Percentiles rank a stretch among this genome's conserved stretches.
These are phyloP conservation scores for Nemania sp. DNA, from an alignment of 2,329 filamentous ascomycete species.

Conservation along the genomic window DNA sequence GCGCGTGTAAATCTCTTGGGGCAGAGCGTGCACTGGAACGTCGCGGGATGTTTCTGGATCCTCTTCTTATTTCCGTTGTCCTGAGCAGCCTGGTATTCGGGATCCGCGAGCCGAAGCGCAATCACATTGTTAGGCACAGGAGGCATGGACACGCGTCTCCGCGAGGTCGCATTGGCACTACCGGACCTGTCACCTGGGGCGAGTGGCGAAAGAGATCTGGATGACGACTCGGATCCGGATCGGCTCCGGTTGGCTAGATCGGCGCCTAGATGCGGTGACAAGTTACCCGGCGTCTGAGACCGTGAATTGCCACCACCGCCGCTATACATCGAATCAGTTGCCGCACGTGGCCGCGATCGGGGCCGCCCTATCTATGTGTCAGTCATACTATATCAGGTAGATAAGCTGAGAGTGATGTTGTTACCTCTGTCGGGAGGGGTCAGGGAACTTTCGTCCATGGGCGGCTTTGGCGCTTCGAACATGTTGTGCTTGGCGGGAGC, in stretches of 20 bases:
- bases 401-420: slow-evolving; percentile 27
- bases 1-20: slow-evolving; percentile 95
- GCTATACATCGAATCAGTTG: slow-evolving; percentile 64
- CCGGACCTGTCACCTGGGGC: slow-evolving; percentile 62
- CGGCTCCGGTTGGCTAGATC: slow-evolving; percentile 48
- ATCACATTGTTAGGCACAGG: slow-evolving; percentile 68
- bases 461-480: slow-evolving; percentile 68
- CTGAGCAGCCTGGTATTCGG: slow-evolving; percentile 73
- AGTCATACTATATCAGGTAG: slow-evolving; percentile 25
- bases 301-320: slow-evolving; percentile 48
- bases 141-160: slow-evolving; percentile 66
- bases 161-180: slow-evolving; percentile 49
- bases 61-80: slow-evolving; percentile 70
- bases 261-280: slow-evolving; percentile 57
- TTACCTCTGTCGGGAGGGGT: slow-evolving; percentile 77
- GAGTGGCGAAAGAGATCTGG: slow-evolving; percentile 59
- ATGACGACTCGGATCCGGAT: slow-evolving; percentile 48
- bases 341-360: slow-evolving; percentile 56
- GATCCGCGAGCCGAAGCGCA: slow-evolving; percentile 89
- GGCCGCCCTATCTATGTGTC: slow-evolving; percentile 49
- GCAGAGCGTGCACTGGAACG: slow-evolving; percentile 91
- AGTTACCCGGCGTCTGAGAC: slow-evolving; percentile 46
- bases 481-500: slow-evolving; percentile 72
- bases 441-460: slow-evolving; percentile 76
- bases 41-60: slow-evolving; percentile 96